These are phyloP conservation scores for Curvularia spicifera DNA, from an alignment of 2,329 filamentous ascomycete species.

Conservation along the genomic window DNA sequence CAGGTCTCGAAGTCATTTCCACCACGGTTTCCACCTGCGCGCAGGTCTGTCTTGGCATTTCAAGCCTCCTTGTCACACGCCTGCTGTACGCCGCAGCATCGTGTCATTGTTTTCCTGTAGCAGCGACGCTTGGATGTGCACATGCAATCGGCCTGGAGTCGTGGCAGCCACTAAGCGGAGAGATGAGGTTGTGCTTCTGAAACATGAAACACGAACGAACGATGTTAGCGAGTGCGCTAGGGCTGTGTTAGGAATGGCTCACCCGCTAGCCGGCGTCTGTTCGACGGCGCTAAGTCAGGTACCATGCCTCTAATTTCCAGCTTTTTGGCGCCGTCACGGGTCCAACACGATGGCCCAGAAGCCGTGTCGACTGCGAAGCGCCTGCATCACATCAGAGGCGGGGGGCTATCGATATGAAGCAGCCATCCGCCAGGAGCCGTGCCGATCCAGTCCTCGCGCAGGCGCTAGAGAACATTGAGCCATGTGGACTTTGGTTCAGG, in stretches of 20 bases:
- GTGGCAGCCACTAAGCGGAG: slow-evolving; percentile 33
- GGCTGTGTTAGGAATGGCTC: slow-evolving; percentile 21
- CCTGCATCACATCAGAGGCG: slow-evolving; percentile 17
- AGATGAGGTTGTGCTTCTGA: slow-evolving; percentile 18
- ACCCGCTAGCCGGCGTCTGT: slow-evolving; percentile 25
- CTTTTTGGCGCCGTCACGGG: slow-evolving; percentile 4
- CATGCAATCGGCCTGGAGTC: slow-evolving; percentile 30
- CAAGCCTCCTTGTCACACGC: slow-evolving; percentile 32
- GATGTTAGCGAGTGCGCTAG: slow-evolving; percentile 29
- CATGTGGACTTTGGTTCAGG: slow-evolving; percentile 13
- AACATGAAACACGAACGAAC: slow-evolving; percentile 44
- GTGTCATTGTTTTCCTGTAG: slow-evolving; percentile 18
- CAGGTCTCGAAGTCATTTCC: slow-evolving; percentile 7
- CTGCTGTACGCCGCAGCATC: slow-evolving; percentile 21
- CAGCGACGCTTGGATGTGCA: slow-evolving; percentile 28
- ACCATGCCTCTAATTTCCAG: slow-evolving; percentile 40
- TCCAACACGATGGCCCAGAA: slow-evolving; percentile 4
- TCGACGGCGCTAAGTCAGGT: slow-evolving; percentile 40
- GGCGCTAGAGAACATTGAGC: slow-evolving; percentile 13
- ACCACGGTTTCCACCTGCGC: background rate
- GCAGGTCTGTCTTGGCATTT: background rate
- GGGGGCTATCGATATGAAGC: slow-evolving; percentile 16
- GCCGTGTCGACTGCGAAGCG: background rate
- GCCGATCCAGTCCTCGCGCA: slow-evolving; percentile 5
- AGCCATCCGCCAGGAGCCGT: slow-evolving; percentile 1